Conservation (phyloP, 768 basidiomycete species). For the Sporobolomyces pararoseus region DNA sequence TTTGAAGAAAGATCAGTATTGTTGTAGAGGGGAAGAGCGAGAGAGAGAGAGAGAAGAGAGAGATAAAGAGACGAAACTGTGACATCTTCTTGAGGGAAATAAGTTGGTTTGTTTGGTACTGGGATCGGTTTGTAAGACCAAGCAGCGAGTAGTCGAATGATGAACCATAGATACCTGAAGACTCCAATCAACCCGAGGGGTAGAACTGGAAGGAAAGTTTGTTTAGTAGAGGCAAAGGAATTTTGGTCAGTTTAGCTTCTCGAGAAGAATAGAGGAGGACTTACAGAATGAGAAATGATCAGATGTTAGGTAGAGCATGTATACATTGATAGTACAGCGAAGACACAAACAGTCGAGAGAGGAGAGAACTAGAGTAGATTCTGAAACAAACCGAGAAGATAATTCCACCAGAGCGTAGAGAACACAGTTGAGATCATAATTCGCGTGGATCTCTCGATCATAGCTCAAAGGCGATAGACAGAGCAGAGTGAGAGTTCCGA, state of each 20-base stretch:
- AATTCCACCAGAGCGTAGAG: too few relatives aligned
- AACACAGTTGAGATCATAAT: too few relatives aligned
- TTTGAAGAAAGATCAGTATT: not conserved
- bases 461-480: not conserved
- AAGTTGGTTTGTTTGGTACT: constrained; percentile 82
- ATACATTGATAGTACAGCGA: not conserved
- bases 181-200: constrained; percentile 89
- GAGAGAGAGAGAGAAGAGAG: not conserved
- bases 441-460: too few relatives aligned
- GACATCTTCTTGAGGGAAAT: constrained; percentile 83
- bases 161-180: constrained; percentile 89
- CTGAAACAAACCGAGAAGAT: too few relatives aligned
- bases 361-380: not conserved
- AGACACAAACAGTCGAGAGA: not conserved
- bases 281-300: constrained; percentile 86
- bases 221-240: constrained; percentile 13
- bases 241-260: too few relatives aligned
- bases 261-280: constrained; percentile 48
- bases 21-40: not conserved
- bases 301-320: constrained; percentile 82
- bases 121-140: constrained; percentile 82
- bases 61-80: constrained; percentile 53
- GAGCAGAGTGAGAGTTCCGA: not conserved
- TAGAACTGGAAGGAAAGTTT: constrained; percentile 59
- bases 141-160: constrained; percentile 75